Conservation (phyloP, 805 yeast genomes). For the Vanderwaltozyma tropicalis region DNA sequence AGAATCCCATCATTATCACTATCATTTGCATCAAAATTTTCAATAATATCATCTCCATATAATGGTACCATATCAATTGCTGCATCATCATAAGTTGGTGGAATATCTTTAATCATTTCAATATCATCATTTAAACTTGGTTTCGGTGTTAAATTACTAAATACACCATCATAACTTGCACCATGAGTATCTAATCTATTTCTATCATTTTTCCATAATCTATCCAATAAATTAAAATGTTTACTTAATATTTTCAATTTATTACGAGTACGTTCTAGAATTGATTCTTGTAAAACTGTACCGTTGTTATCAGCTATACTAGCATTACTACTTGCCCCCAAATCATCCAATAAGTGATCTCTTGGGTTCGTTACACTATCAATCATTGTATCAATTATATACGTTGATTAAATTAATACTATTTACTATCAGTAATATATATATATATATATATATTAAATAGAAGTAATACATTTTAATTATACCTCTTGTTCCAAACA, state of each 20-base stretch:
- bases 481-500: too few species aligned
- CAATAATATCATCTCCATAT: slow-evolving; percentile 87
- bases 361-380: too few species aligned
- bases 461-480: too few species aligned
- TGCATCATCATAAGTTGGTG: slow-evolving; percentile 91
- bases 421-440: too few species aligned
- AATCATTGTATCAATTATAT: too few species aligned
- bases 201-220: slow-evolving; percentile 24
- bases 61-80: slow-evolving; percentile 92
- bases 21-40: slow-evolving; percentile 29
- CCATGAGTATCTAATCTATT: slow-evolving; percentile 8
- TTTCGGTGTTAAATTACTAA: slow-evolving; percentile 82
- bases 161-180: slow-evolving; percentile 66
- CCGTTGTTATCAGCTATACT: not conserved
- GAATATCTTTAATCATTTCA: slow-evolving; percentile 38
- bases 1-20: slow-evolving; percentile 60
- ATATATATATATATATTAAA: too few species aligned
- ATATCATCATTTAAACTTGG: slow-evolving; percentile 41
- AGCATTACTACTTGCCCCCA: slow-evolving; percentile 1
- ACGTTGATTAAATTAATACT: too few species aligned
- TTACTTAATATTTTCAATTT: slow-evolving; percentile 24
- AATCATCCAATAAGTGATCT: too few species aligned
- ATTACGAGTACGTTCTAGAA: slow-evolving; percentile 8
- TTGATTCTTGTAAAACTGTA: not conserved
- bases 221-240: slow-evolving; percentile 33